phyloP scores from a whole-genome alignment of 805 yeast species.

The Isabelozyma pseudorhagii region DNA sequence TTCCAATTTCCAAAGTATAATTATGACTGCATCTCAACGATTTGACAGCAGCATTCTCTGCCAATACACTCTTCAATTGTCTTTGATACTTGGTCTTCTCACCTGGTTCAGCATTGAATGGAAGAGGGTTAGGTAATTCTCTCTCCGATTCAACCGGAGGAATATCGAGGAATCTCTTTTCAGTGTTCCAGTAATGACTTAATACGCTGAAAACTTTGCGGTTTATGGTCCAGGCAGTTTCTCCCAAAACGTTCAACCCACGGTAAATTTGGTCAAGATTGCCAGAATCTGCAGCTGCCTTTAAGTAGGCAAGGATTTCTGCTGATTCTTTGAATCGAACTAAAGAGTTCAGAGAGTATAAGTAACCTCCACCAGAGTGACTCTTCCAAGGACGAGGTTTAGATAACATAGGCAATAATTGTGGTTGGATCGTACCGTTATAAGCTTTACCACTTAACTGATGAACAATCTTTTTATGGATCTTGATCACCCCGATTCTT shows the following conservation, averaged over 20 bases:
- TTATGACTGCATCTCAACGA: constrained; percentile 93
- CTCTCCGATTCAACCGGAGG: constrained; percentile 48
- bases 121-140: constrained; percentile 46
- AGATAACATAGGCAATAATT: constrained; percentile 86
- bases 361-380: constrained; percentile 83
- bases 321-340: constrained; percentile 81
- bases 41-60: constrained; percentile 63
- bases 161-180: constrained; percentile 70
- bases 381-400: constrained; percentile 87
- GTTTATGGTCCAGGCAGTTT: constrained; percentile 91
- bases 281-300: constrained; percentile 73
- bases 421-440: constrained; percentile 73
- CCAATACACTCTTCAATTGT: constrained; percentile 52
- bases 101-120: constrained; percentile 70
- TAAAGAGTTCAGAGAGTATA: constrained; percentile 57
- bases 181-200: constrained; percentile 83
- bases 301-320: constrained; percentile 85
- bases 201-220: constrained; percentile 63
- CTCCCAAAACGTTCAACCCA: constrained; percentile 84
- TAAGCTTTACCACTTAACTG: constrained; percentile 65
- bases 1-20: constrained; percentile 90
- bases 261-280: constrained; percentile 64
- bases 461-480: constrained; percentile 66
- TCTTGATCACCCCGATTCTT: constrained; percentile 74
- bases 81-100: constrained; percentile 67